Percentiles rank a stretch among this genome's conserved stretches.
These are phyloP conservation scores for Rhododendron ovatum DNA, from an alignment of 148 eudicot genomes.

Conservation along the genomic window DNA sequence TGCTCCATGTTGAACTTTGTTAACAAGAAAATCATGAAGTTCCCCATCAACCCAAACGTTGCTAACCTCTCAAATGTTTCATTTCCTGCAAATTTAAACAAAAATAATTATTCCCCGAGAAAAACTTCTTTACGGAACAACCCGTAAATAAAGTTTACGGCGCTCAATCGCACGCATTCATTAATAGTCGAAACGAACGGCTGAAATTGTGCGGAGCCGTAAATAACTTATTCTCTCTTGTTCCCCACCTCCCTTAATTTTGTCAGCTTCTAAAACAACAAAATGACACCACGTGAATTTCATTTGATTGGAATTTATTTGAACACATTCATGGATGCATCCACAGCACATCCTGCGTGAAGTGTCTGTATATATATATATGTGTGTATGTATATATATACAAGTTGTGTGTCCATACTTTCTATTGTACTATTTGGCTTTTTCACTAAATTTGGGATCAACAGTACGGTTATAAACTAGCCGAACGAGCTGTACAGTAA, in stretches of 20 bases:
- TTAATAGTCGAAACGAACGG: no score
- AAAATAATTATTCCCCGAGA: no score
- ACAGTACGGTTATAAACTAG: no score
- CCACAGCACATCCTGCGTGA: background rate
- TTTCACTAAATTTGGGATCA: background rate
- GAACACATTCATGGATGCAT: background rate
- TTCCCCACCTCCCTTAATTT: background rate
- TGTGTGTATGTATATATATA: background rate
- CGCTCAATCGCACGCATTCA: no score
- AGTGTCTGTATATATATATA: background rate
- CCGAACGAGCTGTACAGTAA: background rate
- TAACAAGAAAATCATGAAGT: conserved; percentile 65
- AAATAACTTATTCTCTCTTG: no score
- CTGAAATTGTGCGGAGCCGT: no score
- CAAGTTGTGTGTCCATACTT: background rate
- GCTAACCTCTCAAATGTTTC: conserved; percentile 90
- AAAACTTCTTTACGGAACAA: no score
- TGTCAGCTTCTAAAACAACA: background rate
- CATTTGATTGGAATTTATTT: background rate
- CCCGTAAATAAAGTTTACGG: no score
- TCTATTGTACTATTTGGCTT: background rate
- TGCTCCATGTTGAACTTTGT: conserved; percentile 73
- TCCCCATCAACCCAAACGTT: conserved; percentile 59
- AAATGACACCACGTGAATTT: background rate
- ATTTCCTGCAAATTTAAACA: conserved; percentile 44